Conservation (phyloP, 306 rosid species). For the Begonia masoniana region DNA sequence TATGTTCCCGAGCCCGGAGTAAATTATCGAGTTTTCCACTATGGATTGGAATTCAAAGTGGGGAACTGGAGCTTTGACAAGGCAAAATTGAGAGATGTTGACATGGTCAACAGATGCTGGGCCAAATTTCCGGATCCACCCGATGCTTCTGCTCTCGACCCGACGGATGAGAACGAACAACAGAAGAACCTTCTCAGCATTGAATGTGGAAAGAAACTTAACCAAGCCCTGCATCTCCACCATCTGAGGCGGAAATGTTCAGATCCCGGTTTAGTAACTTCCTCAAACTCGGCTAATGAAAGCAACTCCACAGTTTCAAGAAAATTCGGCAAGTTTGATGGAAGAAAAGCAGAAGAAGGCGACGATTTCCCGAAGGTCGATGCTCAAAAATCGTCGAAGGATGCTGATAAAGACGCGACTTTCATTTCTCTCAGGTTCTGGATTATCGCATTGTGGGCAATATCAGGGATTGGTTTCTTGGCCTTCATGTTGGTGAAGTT, state of each 20-base stretch:
- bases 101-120: slow-evolving; percentile 76
- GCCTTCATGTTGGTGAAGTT: slow-evolving; percentile 29
- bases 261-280: slow-evolving; percentile 27
- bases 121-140: slow-evolving; percentile 81
- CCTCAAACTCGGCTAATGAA: slow-evolving; percentile 15
- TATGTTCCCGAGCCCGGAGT: slow-evolving; percentile 62
- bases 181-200: slow-evolving; percentile 73
- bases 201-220: slow-evolving; percentile 63
- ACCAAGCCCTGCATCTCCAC: slow-evolving; percentile 63
- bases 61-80: slow-evolving; percentile 99
- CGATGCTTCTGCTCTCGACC: slow-evolving; percentile 36
- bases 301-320: slow-evolving; percentile 27
- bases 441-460: slow-evolving; percentile 65
- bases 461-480: slow-evolving; percentile 69
- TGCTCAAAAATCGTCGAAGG: slow-evolving; percentile 17
- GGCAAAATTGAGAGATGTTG: slow-evolving; percentile 68
- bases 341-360: slow-evolving; percentile 13
- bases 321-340: slow-evolving; percentile 36
- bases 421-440: slow-evolving; percentile 64
- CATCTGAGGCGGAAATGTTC: slow-evolving; percentile 53
- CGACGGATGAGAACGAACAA: slow-evolving; percentile 16
- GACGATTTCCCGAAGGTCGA: slow-evolving; percentile 14
- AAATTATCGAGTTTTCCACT: slow-evolving; percentile 83
- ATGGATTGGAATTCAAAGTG: slow-evolving; percentile 65
- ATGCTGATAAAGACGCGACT: slow-evolving; percentile 33